Evolutionary conservation across 768 basidiomycete species (phyloP), one percentile per base, ranked within the genome.

Genomic region (Boletus vermiculosoides): DNA sequence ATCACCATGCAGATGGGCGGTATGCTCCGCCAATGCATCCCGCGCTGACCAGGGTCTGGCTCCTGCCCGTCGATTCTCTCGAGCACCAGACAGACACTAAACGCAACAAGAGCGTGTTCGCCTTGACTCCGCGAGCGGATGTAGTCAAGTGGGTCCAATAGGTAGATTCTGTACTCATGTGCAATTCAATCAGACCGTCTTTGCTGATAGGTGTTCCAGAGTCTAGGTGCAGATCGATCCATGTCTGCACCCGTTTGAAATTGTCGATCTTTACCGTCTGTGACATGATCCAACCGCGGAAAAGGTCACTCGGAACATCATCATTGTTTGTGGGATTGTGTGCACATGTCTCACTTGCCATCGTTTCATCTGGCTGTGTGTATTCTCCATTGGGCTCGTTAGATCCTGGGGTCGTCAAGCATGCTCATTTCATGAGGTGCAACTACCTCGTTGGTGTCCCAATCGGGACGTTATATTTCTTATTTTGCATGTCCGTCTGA

Each of bases 301-400:
- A 52, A 50, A 39, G 57, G 30, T 37, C 54, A 45, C 18, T 37
- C 52, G 56, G 54, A 49, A n/a, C 57, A 52, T 57, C 40, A 47
- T 47, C 52, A 25, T 54, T 45, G 25, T 52, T 45, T 50, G 50
- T 40, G 18, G 39, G 37, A 36, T 37, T 42, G 39, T 28, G 44
- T 33, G 31, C 50, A 20, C 30, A 51, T 7, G 36, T 49, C 49
- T 46, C 47, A 45, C 39, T 41, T 42, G 42, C n/a, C 50, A 44
- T 54, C 57, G 50, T 63, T 55, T 62, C 55, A 49, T 52, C 52
- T 45, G 64, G 67, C 67, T 64, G 67, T 67, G 64, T 55, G 46
- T 56, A 42, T 65, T 58, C 65, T 66, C 58, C 65, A 57, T 63
- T 60, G 37, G 64, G 67, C 18, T 48, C 49, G 49, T 54, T n/a